phyloP scores from a whole-genome alignment of 139 green algal species.

The Chlorella vulgaris region DNA sequence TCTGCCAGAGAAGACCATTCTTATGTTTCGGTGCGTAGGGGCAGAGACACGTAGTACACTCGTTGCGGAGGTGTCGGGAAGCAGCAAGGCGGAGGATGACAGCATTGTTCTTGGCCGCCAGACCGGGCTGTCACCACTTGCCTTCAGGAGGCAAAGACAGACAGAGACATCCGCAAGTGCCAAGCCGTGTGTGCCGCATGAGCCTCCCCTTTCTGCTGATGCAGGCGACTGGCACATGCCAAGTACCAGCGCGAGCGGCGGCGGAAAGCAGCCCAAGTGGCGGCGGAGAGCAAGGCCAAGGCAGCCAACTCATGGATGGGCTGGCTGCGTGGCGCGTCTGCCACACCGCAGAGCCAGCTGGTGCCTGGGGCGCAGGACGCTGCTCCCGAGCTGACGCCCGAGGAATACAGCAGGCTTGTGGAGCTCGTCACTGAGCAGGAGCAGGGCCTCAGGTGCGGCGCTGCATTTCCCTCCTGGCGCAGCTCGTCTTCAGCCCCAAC shows the following conservation, averaged over 20 bases:
- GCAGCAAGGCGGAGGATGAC: no score
- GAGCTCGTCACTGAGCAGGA: slow-evolving; percentile 74
- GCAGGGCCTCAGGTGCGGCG: slow-evolving; percentile 33
- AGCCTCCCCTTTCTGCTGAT: no score
- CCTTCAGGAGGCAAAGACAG: no score
- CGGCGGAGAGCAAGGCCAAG: neutral
- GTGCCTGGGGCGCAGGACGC: neutral
- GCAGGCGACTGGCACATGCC: slow-evolving; percentile 71
- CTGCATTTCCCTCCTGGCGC: neutral
- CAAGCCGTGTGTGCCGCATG: neutral
- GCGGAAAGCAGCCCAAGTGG: slow-evolving; percentile 21
- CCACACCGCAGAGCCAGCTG: neutral
- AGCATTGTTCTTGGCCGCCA: no score
- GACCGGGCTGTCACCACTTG: no score
- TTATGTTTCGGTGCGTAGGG: slow-evolving; percentile 73
- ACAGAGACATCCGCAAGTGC: no score
- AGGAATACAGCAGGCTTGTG: slow-evolving; percentile 78
- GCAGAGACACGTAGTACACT: no score
- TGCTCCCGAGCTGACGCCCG: slow-evolving; percentile 47
- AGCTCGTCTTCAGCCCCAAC: neutral
- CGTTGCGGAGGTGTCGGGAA: neutral
- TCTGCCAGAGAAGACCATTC: slow-evolving; percentile 76
- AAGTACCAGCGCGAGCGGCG: slow-evolving; percentile 46
- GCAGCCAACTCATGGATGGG: slow-evolving; percentile 48
- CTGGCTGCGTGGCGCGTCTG: slow-evolving; percentile 50